Evolutionary conservation across 2,329 filamentous ascomycete species (phyloP), one percentile per base, ranked within the genome.

Genomic region (Trichoderma pleuroti): DNA sequence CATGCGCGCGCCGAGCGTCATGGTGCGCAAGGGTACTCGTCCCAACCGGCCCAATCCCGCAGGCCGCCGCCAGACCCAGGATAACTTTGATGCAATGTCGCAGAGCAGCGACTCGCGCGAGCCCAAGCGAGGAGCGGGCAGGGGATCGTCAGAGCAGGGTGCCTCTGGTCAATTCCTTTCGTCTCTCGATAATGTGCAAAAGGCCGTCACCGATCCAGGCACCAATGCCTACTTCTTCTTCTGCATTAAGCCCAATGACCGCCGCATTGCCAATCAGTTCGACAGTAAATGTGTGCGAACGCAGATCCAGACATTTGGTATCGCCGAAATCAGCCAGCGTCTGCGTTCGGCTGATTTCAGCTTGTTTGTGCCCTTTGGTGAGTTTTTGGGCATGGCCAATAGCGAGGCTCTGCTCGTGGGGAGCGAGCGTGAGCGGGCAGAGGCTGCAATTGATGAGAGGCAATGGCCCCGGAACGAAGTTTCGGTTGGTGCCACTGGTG

Each of bases 271-370:
- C 72, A 99, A 99, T 75, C 96, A 99, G 78, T 99, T 98, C 76
- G 96, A 99, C 81, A 98, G 94, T 87, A 98, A 98, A 81, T 99
- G 96, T 79, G 96, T 99, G 26, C 91, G 96, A 5, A 93, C 92
- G 12, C 96, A 99, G 79, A 88, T 99, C 1, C 95, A 98, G 78
- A 97, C 94, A 0, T 93, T 98, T 75, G 96, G 96, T 36, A 97
- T 99, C 76, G 94, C 94, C 1, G 96, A 99, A 79, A 98, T 99
- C 80, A 97, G 94, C 78, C 94, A 98, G 78, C 88, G 96, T 24
- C 86, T 99, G 49, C 90, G 94, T 63, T 95, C 95, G 69, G 95
- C 95, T 0, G 96, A 99, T 80, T 98, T 98, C 83, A 97, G 93
- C 78, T 84, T 98, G 42, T 99, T 99, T 84, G 83, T 99, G 74